Conservation (phyloP, 345 rosid species). For the Brassica carinata region DNA sequence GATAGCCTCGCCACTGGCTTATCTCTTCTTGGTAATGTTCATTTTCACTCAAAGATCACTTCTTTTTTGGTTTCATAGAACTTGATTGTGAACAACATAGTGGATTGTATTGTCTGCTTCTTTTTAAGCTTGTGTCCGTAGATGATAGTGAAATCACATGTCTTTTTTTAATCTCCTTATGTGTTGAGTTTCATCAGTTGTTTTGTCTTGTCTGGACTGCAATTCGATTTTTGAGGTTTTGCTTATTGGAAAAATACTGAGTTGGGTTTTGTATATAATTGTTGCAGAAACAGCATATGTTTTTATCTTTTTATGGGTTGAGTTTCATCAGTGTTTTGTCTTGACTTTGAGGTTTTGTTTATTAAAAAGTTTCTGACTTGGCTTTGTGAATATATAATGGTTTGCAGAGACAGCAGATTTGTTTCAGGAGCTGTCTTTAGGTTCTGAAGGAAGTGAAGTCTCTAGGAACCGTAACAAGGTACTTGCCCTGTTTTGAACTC, state of each 20-base stretch:
- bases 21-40: slow-evolving; percentile 50
- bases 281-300: too few relatives aligned
- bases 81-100: not conserved
- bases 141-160: not conserved
- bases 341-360: not conserved
- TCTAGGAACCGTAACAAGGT: slow-evolving; percentile 51
- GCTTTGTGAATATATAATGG: not conserved
- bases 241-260: not conserved
- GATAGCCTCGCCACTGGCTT: slow-evolving; percentile 57
- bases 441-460: slow-evolving; percentile 50
- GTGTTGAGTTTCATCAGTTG: slow-evolving; percentile 1
- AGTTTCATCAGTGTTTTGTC: too few relatives aligned
- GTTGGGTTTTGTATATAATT: too few relatives aligned
- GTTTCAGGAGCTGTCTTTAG: slow-evolving; percentile 59
- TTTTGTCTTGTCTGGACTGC: not conserved
- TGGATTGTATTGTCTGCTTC: not conserved
- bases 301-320: too few relatives aligned
- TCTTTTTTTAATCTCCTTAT: not conserved
- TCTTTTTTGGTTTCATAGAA: slow-evolving; percentile 4
- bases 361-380: not conserved
- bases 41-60: not conserved
- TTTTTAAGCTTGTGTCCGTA: not conserved
- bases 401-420: slow-evolving; percentile 60
- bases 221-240: slow-evolving; percentile 13
- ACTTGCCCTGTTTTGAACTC: not conserved